Base-by-base conservation (phyloP, 176 grass and related monocot species). In the Calamus simplicifolius region DNA sequence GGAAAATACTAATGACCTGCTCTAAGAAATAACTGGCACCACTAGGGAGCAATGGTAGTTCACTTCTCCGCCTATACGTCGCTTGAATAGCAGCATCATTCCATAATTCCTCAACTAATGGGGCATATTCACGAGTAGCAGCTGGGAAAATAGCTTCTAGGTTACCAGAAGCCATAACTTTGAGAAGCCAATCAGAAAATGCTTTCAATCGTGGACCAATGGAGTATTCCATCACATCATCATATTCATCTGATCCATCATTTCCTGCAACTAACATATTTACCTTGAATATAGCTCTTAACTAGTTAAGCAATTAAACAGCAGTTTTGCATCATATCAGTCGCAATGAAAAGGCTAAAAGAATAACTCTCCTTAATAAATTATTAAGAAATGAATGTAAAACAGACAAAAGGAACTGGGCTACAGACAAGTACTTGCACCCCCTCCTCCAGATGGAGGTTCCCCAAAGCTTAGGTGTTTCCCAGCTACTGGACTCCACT, bases 11-110 rank as follows among this genome's bases (percentile, higher is more conserved):
- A 75, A 65, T 69, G 88, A 97, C 93, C 93, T 55, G 80, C 50
- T 88, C 81, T 74, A 97, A 81, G 68, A 97, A 97, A 77, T 92
- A 97, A 77, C 73, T 85, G 73, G 75, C 87, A 68, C 65, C 66
- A 49, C 54, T 66, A 16, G 87, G 87, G 51, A 97, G 81, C 51
- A 77, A 85, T 0, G 48, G 67, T 16, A 97, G 65, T 71, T 97
- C 87, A 58, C 58, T 82, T 73, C 75, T 85, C 58, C 84, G 59
- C 73, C 26, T 83, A 76, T 80, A 93, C 52, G 94, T 89, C 59
- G 87, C 81, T 83, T 93, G 94, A 79, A 98, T 92, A 66, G 88
- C 88, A 79, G 76, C 66, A 81, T 89, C 78, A 77, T 92, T 93
- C 94, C 94, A 92, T 75, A 98, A 38, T 73, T 98, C 88, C 63